Evolutionary conservation across 208 protist genomes (phyloP).

Genomic region (Trypanosomatidae sp.): DNA sequence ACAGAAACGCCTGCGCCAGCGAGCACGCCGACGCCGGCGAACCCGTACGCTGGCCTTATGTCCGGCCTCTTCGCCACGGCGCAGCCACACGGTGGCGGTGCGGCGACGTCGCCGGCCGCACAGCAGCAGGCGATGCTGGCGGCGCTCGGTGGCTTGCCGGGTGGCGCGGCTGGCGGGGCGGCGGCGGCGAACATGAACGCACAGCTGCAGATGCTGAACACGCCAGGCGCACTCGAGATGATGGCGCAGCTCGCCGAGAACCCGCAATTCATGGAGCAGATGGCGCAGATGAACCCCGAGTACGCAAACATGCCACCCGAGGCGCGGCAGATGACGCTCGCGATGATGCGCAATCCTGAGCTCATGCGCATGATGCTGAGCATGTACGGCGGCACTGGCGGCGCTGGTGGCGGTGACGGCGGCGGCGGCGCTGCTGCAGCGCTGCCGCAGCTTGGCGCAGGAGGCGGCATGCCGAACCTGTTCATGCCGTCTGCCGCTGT

Average conservation of each 20-base stretch:
- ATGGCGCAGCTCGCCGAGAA: conserved; percentile 40
- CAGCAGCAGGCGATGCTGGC: no score
- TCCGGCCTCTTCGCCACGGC: conserved; percentile 1
- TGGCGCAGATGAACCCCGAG: conserved; percentile 27
- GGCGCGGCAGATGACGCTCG: conserved; percentile 25
- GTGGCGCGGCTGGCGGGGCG: conserved; percentile 5
- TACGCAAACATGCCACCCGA: conserved; percentile 23
- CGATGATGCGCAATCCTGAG: conserved; percentile 47
- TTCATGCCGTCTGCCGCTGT: conserved; percentile 1
- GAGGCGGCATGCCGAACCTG: neutral
- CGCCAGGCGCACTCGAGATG: conserved; percentile 46
- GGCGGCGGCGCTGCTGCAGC: neutral
- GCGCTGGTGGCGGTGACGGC: conserved; percentile 2
- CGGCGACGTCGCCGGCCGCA: neutral
- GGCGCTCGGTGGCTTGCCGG: no score
- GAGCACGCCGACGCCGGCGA: conserved; percentile 6
- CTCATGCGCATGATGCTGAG: conserved; percentile 22
- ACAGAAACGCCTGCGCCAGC: conserved; percentile 1
- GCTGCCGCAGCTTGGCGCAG: neutral
- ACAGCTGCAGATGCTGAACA: conserved; percentile 40
- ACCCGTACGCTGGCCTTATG: conserved; percentile 61
- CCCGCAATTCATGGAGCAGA: conserved; percentile 48
- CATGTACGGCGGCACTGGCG: conserved; percentile 11
- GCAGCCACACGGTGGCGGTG: neutral
- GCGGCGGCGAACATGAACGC: conserved; percentile 2